Conservation (phyloP, 176 grass and related monocot species). For the Poa pratensis region DNA sequence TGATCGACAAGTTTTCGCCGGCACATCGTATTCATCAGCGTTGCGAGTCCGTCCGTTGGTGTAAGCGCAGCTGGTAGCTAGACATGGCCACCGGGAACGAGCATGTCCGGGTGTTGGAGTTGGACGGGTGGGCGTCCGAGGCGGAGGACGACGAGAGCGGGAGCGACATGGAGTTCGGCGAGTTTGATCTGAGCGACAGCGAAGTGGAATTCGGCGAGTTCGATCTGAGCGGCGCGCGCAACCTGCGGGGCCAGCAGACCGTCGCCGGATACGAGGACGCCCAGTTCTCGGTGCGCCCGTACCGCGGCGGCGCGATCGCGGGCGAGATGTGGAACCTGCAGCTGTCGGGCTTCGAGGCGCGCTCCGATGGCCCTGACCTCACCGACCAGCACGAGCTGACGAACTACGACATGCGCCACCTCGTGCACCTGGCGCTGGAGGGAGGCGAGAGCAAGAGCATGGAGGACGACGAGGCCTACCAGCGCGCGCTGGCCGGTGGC, state of each 20-base stretch:
- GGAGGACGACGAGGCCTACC: constrained; percentile 38
- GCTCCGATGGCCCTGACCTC: constrained; percentile 27
- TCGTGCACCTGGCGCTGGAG: constrained; percentile 5
- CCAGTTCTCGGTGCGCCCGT: constrained; percentile 27
- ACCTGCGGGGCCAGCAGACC: too few species aligned
- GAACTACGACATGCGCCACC: neutral
- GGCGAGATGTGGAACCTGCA: neutral
- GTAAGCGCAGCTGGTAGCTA: neutral
- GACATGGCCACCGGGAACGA: neutral
- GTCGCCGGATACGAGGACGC: too few species aligned
- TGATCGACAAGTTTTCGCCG: neutral
- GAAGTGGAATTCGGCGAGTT: too few species aligned
- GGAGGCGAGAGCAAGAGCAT: neutral
- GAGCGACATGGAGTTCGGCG: constrained; percentile 34
- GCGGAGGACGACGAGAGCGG: neutral
- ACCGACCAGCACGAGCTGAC: constrained; percentile 32
- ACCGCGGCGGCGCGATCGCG: neutral
- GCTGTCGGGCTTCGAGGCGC: constrained; percentile 24
- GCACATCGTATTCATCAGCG: neutral
- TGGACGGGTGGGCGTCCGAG: too few species aligned
- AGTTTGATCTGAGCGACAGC: neutral
- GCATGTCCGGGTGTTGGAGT: neutral
- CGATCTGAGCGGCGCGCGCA: too few species aligned
- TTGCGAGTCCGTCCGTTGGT: neutral
- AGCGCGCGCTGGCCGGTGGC: constrained; percentile 5